phyloP scores from a whole-genome alignment of 345 rosid genomes.

The Brassica carinata region DNA sequence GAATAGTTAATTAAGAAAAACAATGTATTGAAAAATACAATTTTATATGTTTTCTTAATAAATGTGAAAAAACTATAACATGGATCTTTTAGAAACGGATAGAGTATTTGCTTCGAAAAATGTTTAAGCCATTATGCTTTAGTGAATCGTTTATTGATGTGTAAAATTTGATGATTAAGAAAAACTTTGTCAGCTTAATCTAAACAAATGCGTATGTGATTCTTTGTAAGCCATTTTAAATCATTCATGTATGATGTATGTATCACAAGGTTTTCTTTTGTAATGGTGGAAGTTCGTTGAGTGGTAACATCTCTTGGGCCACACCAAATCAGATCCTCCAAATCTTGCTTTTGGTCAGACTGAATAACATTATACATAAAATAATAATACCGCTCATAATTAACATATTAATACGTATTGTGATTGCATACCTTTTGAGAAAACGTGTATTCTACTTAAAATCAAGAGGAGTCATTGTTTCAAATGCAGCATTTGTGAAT shows the following conservation, averaged over 20 bases:
- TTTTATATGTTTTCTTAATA: too few species aligned
- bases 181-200: background rate
- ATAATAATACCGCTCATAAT: background rate
- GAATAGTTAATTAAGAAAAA: too few species aligned
- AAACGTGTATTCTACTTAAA: background rate
- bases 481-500: background rate
- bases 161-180: background rate
- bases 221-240: background rate
- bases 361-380: constrained; percentile 18
- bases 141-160: background rate
- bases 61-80: too few species aligned
- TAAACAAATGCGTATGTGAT: background rate
- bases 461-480: background rate
- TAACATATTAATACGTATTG: background rate
- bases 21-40: too few species aligned
- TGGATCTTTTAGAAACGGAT: too few species aligned
- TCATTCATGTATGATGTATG: constrained; percentile 3
- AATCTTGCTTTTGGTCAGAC: constrained; percentile 41
- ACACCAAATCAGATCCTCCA: constrained; percentile 40
- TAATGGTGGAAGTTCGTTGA: constrained; percentile 31
- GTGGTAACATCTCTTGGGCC: constrained; percentile 41
- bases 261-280: constrained; percentile 7
- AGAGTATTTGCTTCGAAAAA: too few species aligned
- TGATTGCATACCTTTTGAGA: background rate
- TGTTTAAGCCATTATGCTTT: background rate